phyloP scores from a whole-genome alignment of 2,329 filamentous ascomycete species.

The Colletotrichum kahawae region DNA sequence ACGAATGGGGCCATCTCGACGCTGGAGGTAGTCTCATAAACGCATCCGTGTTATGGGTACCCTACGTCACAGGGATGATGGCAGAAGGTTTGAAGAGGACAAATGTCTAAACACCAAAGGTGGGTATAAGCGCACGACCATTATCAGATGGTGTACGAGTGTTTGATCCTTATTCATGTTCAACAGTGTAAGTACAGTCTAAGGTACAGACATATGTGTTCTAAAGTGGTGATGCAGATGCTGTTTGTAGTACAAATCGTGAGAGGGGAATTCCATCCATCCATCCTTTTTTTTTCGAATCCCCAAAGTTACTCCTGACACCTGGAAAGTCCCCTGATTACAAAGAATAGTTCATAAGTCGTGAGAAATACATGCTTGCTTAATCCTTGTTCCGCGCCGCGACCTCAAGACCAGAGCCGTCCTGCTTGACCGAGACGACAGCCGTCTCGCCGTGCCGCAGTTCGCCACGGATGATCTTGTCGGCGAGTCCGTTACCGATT shows the following conservation, averaged over 20 bases:
- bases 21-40: background rate
- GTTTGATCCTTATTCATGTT: background rate
- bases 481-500: constrained; percentile 86
- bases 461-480: constrained; percentile 88
- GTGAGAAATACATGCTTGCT: background rate
- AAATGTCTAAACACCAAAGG: background rate
- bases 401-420: constrained; percentile 63
- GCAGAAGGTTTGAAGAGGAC: background rate
- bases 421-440: constrained; percentile 70
- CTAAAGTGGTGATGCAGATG: background rate
- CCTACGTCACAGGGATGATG: constrained; percentile 10
- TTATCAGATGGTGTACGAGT: background rate
- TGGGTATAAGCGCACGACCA: background rate
- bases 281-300: background rate
- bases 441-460: constrained; percentile 78
- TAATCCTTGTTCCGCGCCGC: constrained; percentile 3
- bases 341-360: background rate
- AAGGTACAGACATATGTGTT: background rate
- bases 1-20: background rate
- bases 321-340: no score
- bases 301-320: background rate
- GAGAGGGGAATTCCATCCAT: background rate
- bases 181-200: background rate
- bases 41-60: background rate
- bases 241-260: background rate